Evolutionary conservation across 441 rosid genomes (phyloP).

Genomic region (Monsonia emarginata): DNA sequence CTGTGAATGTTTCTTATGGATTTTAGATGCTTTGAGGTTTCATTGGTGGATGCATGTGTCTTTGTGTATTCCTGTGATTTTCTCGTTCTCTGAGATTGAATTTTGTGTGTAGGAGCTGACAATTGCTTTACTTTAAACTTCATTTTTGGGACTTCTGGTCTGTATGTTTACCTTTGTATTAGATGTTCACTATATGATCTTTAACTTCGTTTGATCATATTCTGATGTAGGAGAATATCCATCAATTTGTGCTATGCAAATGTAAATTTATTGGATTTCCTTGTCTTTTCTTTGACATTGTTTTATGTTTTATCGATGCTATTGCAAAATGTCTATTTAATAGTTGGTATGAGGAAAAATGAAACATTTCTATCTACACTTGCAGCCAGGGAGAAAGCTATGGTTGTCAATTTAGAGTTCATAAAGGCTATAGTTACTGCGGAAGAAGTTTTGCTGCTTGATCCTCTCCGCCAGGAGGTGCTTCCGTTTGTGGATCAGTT

Average conservation of each 20-base stretch:
- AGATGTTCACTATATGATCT: not conserved
- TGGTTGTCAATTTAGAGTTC: constrained; percentile 84
- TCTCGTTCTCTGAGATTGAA: not conserved
- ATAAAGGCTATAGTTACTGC: constrained; percentile 82
- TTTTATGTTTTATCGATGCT: not conserved
- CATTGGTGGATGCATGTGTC: not conserved
- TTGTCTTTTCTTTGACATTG: not conserved
- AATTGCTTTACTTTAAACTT: not conserved
- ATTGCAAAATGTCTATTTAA: not conserved
- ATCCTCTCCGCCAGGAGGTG: constrained; percentile 71
- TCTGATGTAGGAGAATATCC: not conserved
- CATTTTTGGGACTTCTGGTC: not conserved
- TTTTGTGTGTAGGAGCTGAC: not conserved
- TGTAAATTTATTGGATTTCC: not conserved
- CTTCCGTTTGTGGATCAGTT: constrained; percentile 67
- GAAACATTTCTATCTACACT: constrained; percentile 5
- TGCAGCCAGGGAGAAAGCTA: constrained; percentile 80
- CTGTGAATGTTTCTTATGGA: not conserved
- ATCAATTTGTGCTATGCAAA: not conserved
- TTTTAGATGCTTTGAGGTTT: not conserved
- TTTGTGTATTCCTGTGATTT: not conserved
- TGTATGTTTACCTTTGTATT: not conserved
- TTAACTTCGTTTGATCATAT: not conserved
- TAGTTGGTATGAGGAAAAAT: not conserved
- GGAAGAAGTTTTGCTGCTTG: constrained; percentile 71